Percentiles rank a stretch among this genome's conserved stretches.
Evolutionary conservation across 176 grass and related monocot species (phyloP).

Genomic region (bread wheat (Triticum aestivum)): DNA sequence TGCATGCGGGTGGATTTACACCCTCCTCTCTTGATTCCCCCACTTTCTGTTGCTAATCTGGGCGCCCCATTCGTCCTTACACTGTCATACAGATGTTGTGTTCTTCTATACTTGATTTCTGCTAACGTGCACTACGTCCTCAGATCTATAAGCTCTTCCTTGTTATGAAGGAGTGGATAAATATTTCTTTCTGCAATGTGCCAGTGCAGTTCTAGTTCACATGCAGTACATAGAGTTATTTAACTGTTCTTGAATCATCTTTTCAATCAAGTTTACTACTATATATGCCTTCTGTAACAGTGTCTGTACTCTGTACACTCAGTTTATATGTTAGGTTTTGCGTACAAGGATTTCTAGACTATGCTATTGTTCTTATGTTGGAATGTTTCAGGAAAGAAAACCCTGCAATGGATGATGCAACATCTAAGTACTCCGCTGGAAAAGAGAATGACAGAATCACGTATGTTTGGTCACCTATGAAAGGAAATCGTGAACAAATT

Average conservation of each 20-base stretch:
- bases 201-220: too few species aligned
- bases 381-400: constrained; percentile 13
- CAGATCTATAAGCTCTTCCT: not conserved
- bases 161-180: not conserved
- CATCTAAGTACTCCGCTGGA: not conserved
- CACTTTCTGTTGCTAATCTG: too few species aligned
- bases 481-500: not conserved
- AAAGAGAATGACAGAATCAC: constrained; percentile 26
- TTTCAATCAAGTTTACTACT: not conserved
- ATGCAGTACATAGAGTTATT: not conserved
- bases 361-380: constrained; percentile 7
- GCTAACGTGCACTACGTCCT: not conserved
- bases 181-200: not conserved
- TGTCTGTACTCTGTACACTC: not conserved
- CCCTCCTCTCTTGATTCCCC: not conserved
- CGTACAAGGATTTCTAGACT: not conserved
- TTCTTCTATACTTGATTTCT: not conserved
- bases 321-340: constrained; percentile 3
- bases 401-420: not conserved
- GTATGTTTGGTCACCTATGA: constrained; percentile 23
- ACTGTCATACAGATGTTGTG: too few species aligned
- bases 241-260: not conserved
- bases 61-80: too few species aligned
- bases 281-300: not conserved
- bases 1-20: not conserved